These are phyloP conservation scores for Crithidia bombi DNA, from an alignment of 208 protist species.

Conservation along the genomic window DNA sequence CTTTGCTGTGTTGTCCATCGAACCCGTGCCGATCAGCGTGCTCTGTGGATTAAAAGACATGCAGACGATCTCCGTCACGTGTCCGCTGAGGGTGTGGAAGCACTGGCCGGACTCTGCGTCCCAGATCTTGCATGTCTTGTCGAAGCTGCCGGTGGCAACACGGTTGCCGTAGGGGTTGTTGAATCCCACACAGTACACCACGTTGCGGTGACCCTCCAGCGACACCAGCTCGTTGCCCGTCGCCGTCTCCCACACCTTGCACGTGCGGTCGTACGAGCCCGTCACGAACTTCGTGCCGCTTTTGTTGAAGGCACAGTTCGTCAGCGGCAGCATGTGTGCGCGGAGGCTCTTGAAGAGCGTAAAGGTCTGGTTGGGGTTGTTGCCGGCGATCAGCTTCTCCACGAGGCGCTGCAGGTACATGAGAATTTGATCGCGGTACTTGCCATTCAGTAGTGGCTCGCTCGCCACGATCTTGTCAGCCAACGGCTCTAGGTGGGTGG, in stretches of 20 bases:
- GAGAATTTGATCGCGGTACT: slow-evolving; percentile 75
- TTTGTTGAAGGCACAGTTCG: slow-evolving; percentile 98
- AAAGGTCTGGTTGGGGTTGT: slow-evolving; percentile 86
- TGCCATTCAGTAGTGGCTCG: slow-evolving; percentile 91
- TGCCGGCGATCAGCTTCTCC: slow-evolving; percentile 77
- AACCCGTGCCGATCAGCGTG: slow-evolving; percentile 91
- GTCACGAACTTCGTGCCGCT: slow-evolving; percentile 95
- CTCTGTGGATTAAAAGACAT: slow-evolving; percentile 94
- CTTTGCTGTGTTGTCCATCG: slow-evolving; percentile 96
- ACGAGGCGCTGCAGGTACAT: slow-evolving; percentile 90
- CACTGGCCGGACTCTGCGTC: slow-evolving; percentile 89
- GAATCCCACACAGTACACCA: slow-evolving; percentile 96
- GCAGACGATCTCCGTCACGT: slow-evolving; percentile 96
- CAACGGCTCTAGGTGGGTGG: slow-evolving; percentile 85
- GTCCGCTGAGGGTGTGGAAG: slow-evolving; percentile 91
- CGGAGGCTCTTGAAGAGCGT: slow-evolving; percentile 95
- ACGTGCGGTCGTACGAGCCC: slow-evolving; percentile 95
- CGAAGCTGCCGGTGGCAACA: slow-evolving; percentile 96
- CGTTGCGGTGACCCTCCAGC: slow-evolving; percentile 95
- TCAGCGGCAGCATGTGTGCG: slow-evolving; percentile 96
- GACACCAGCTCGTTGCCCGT: slow-evolving; percentile 93
- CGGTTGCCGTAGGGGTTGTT: slow-evolving; percentile 96
- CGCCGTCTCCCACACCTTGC: slow-evolving; percentile 95
- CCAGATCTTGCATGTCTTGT: slow-evolving; percentile 97
- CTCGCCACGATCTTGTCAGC: slow-evolving; percentile 81